Conservation (phyloP, 768 basidiomycete species). For the Mycena haematopus region DNA sequence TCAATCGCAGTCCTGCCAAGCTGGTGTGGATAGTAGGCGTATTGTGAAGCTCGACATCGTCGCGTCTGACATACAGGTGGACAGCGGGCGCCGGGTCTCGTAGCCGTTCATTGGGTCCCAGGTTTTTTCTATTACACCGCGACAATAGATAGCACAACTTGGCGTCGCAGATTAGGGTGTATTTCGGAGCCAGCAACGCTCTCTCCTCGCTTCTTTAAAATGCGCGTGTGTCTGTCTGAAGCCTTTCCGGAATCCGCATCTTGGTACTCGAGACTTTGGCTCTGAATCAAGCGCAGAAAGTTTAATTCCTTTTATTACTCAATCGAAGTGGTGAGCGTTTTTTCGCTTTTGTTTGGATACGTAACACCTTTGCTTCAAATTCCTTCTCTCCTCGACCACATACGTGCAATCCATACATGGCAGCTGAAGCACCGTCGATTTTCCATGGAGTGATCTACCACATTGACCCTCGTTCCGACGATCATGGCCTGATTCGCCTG, state of each 20-base stretch:
- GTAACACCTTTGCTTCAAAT: neutral
- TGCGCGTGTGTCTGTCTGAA: too few relatives aligned
- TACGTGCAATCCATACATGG: neutral
- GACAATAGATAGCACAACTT: too few relatives aligned
- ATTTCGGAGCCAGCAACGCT: too few relatives aligned
- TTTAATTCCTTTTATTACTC: too few relatives aligned
- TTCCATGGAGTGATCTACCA: neutral
- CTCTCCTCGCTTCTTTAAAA: too few relatives aligned
- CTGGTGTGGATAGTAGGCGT: conserved; percentile 49
- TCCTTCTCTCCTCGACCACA: neutral
- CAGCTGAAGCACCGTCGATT: neutral
- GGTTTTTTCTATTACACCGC: too few relatives aligned
- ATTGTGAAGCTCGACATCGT: conserved; percentile 57
- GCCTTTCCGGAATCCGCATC: too few relatives aligned
- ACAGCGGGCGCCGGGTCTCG: neutral
- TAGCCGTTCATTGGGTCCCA: too few relatives aligned
- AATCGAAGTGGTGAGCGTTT: too few relatives aligned
- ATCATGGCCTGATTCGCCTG: neutral
- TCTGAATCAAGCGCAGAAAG: too few relatives aligned
- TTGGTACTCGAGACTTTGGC: too few relatives aligned
- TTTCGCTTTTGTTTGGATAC: neutral
- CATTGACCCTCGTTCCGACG: neutral
- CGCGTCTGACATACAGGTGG: conserved; percentile 50
- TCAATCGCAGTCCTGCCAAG: conserved; percentile 46
- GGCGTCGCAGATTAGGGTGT: too few relatives aligned